These are phyloP conservation scores for Lipomyces starkeyi DNA, from an alignment of 805 yeast species.

Conservation along the genomic window DNA sequence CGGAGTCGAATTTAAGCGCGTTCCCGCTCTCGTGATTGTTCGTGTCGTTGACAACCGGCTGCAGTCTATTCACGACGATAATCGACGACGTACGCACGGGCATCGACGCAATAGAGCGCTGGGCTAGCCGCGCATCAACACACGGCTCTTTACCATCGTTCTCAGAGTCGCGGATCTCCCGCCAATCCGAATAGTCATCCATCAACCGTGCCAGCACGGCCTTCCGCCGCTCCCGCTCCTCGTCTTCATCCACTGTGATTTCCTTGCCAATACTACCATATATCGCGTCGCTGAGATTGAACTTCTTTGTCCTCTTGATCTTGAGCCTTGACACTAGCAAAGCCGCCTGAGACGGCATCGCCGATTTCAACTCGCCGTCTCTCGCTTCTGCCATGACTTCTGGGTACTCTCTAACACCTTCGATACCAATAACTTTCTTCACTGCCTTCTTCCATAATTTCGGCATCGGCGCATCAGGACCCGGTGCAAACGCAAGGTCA, in stretches of 20 bases:
- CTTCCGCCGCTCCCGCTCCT: not conserved
- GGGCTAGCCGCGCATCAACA: not conserved
- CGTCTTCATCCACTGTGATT: not conserved
- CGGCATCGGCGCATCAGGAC: not conserved
- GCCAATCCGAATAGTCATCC: not conserved
- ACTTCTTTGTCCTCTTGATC: slow-evolving; percentile 15
- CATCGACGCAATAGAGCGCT: not conserved
- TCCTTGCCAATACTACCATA: slow-evolving; percentile 30
- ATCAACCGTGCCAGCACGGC: not conserved
- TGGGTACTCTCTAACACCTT: slow-evolving; percentile 7
- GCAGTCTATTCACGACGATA: not conserved
- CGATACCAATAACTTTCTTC: slow-evolving; percentile 19
- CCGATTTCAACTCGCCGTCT: not conserved
- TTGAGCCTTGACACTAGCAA: not conserved
- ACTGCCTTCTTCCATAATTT: slow-evolving; percentile 20
- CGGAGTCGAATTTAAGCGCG: not conserved
- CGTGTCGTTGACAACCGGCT: not conserved
- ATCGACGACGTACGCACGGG: not conserved
- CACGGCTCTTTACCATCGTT: not conserved
- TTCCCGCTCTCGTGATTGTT: not conserved
- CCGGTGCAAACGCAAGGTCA: slow-evolving; percentile 4
- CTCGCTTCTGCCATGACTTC: not conserved
- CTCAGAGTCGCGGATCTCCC: not conserved
- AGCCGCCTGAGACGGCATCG: not conserved
- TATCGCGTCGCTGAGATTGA: slow-evolving; percentile 26